A percentile compares a stretch with the other conserved stretches of the same genome.
phyloP scores from a whole-genome alignment of 169 alveolate species.

The Eimeria necatrix region DNA sequence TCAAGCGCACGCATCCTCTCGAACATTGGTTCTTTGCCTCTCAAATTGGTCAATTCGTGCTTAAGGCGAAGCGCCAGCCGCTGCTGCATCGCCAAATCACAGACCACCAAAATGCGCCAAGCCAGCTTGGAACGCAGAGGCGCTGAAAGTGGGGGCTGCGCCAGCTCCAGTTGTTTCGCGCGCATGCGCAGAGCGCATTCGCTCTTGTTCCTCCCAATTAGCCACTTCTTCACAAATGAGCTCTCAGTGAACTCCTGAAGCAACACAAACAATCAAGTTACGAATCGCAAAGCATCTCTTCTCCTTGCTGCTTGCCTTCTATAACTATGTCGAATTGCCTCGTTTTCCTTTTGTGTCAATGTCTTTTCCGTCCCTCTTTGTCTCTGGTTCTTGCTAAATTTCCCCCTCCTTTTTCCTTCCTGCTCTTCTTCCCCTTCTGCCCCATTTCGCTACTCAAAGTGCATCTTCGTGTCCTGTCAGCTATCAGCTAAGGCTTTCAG shows the following conservation, averaged over 20 bases:
- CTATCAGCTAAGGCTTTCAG: no score
- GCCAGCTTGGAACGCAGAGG: not conserved
- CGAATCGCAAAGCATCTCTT: no score
- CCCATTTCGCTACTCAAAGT: no score
- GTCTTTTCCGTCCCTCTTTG: no score
- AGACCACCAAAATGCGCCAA: not conserved
- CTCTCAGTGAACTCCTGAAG: conserved; percentile 24
- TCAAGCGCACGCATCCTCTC: not conserved
- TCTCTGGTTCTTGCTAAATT: no score
- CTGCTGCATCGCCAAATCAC: conserved; percentile 22
- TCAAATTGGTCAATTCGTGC: not conserved
- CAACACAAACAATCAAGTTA: not conserved
- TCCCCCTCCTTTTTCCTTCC: no score
- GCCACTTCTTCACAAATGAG: not conserved
- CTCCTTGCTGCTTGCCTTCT: no score
- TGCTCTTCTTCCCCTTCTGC: no score
- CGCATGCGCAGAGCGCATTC: conserved; percentile 13
- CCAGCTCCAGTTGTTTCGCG: conserved; percentile 4
- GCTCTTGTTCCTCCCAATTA: not conserved
- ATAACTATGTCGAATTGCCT: no score
- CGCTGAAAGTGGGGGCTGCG: not conserved
- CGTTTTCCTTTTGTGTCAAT: no score
- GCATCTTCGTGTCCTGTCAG: no score
- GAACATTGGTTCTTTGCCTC: not conserved
- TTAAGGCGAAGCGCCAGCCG: not conserved